These are phyloP conservation scores for Eucalyptus curtisii DNA, from an alignment of 345 rosid species.

Conservation along the genomic window DNA sequence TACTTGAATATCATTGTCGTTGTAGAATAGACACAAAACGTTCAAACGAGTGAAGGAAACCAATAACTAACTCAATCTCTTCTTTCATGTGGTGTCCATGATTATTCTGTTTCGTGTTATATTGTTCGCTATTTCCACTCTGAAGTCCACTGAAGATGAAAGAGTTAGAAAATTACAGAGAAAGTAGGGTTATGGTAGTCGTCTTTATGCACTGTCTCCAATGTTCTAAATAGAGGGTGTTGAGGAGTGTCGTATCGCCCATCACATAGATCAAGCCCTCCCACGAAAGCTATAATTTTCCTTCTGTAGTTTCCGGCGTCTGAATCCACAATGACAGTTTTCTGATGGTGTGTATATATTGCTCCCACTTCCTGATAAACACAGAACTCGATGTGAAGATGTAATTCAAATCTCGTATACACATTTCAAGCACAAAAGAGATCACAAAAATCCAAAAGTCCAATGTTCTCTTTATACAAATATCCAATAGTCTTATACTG, in stretches of 20 bases:
- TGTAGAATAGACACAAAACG: neutral
- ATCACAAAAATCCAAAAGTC: neutral
- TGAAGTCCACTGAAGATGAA: neutral
- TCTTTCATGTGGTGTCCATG: neutral
- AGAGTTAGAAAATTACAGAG: slow-evolving; percentile 34
- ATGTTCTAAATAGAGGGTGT: slow-evolving; percentile 66
- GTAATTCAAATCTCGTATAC: neutral
- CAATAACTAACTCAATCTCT: neutral
- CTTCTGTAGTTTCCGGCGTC: slow-evolving; percentile 70
- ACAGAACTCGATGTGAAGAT: neutral
- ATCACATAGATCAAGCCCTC: slow-evolving; percentile 95
- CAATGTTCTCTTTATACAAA: neutral
- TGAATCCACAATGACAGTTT: slow-evolving; percentile 83
- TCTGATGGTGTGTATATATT: slow-evolving; percentile 96
- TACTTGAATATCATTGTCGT: neutral
- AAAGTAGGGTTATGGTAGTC: slow-evolving; percentile 91
- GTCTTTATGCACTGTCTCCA: slow-evolving; percentile 64
- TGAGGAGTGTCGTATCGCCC: slow-evolving; percentile 89
- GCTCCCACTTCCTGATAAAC: slow-evolving; percentile 73
- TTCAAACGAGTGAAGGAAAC: neutral
- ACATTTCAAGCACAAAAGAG: neutral
- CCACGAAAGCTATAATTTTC: slow-evolving; percentile 85
- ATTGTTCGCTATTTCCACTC: neutral
- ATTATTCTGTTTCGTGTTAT: neutral
- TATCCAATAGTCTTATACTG: neutral